Base-by-base conservation (phyloP, 2,329 filamentous ascomycete genomes). In the Ophioceras dolichostomum region DNA sequence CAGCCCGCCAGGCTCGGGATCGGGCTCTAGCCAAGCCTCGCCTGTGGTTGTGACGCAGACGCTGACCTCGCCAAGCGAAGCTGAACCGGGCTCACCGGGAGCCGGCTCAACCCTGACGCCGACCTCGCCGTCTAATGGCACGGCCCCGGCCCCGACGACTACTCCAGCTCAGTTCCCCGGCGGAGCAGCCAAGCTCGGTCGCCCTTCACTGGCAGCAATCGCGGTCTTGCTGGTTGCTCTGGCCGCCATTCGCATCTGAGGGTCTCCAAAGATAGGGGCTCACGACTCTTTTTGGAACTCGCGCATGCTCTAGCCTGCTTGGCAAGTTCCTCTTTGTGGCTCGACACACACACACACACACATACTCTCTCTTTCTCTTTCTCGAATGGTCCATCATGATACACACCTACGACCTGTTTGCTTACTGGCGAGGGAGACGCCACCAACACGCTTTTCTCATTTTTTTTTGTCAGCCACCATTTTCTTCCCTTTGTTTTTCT, bases 241-340 rank as follows among this genome's bases (percentile, higher is more conserved):
- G 10, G 16, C 27, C 27, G 30, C 16, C 20, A 32, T 37, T 7
- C n/a, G 36, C 28, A 32, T 32, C 13, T 37, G 36, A 37, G 28
- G 17, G 17, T 22, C 29, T 32, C 31, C 31, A 17, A 24, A 21
- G 22, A 37, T 37, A 37, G 36, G 29, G 36, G 36, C 36, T 27
- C 21, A 31, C 36, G 36, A 37, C 28, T 13, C 21, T 16, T 17
- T 14, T 21, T 18, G 35, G 20, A 37, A 10, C 9, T 24, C 16
- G 24, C 18, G 14, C 14, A 37, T 31, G 27, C n/a, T n/a, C n/a
- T n/a, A n/a, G n/a, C n/a, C n/a, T n/a, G n/a, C n/a, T n/a, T n/a
- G n/a, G n/a, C n/a, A n/a, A n/a, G n/a, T n/a, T n/a, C n/a, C n/a
- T n/a, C n/a, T n/a, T n/a, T n/a, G n/a, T n/a, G n/a, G n/a, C n/a